Base-by-base conservation (phyloP, 2,329 filamentous ascomycete genomes). In the Penicillium sclerotiorum region DNA sequence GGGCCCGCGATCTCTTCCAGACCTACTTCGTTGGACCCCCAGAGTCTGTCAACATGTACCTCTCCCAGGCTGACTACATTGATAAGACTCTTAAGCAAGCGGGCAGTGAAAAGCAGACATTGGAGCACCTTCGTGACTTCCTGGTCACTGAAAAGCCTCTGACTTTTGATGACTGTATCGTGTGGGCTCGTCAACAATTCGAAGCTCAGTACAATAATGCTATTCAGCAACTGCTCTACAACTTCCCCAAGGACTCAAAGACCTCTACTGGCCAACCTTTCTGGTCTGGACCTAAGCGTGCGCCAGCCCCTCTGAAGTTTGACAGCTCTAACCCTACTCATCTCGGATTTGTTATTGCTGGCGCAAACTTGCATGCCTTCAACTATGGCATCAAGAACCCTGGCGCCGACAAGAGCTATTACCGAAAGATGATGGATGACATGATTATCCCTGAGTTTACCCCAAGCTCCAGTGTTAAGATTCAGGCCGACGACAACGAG, bases 201-300 rank as follows among this genome's bases (percentile, higher is more conserved):
- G 94, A 99, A 79, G 90, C 89, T 71, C 90, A 96, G 73, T 99
- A 94, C 75, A 91, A 95, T 77, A 96, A 99, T 69, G 89, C 90
- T 44, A 96, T 99, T 54, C 89, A 94, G 68, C 94, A 99, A 72
- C 79, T 99, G 45, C 79, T 99, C 27, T 95, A 89, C 80, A 97
- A 96, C 77, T 99, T 99, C 77, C 94, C 94, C 54, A 95, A 95
- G 74, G 93, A 97, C 68, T 88, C 91, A 0, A 85, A 82, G 47
- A 96, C 94, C 1, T 95, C 91, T 2, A 88, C 83, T 30, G 94
- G 94, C 25, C 89, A 92, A 56, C 88, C 85, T 1, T 99, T 99
- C 81, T 99, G 94, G 94, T 97, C 94, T 23, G 93, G 94, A 9
- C 94, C 94, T 41, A 99, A 99, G 83, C 90, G 94, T 65, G 94